These are phyloP conservation scores for Orychophragmus violaceus DNA, from an alignment of 345 rosid genomes.

Conservation along the genomic window DNA sequence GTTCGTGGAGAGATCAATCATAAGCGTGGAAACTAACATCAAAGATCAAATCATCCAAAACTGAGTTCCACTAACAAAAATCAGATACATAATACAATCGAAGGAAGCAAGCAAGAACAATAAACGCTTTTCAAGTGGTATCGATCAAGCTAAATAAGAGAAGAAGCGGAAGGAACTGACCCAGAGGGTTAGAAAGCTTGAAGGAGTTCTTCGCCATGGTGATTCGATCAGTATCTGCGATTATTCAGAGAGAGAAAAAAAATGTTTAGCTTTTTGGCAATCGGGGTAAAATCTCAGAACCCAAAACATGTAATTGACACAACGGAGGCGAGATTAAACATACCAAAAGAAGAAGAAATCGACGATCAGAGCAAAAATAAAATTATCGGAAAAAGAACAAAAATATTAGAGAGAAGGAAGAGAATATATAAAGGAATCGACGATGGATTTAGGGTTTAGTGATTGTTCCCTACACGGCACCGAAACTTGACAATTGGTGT, in stretches of 20 bases:
- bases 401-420: not conserved
- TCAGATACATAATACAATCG: slow-evolving; percentile 1
- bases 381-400: not conserved
- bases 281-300: slow-evolving; percentile 2
- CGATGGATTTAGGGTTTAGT: slow-evolving; percentile 24
- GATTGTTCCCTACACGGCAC: slow-evolving; percentile 29
- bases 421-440: slow-evolving; percentile 20
- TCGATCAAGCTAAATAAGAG: too few species aligned
- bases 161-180: too few species aligned
- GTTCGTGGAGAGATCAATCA: too few species aligned
- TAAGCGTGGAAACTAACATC: not conserved
- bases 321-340: not conserved
- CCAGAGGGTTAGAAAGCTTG: slow-evolving; percentile 80
- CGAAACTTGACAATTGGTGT: not conserved
- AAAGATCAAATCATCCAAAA: slow-evolving; percentile 1
- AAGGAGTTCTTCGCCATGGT: slow-evolving; percentile 70
- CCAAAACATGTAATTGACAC: not conserved
- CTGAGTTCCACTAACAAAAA: not conserved
- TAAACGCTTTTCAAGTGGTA: too few species aligned
- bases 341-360: not conserved
- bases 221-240: slow-evolving; percentile 14
- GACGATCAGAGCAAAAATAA: not conserved
- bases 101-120: not conserved
- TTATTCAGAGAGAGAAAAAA: not conserved
- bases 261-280: not conserved